A percentile compares a stretch with the other conserved stretches of the same genome.
These are phyloP conservation scores for Kluyveromyces siamensis DNA, from an alignment of 805 yeast genomes.

Conservation along the genomic window DNA sequence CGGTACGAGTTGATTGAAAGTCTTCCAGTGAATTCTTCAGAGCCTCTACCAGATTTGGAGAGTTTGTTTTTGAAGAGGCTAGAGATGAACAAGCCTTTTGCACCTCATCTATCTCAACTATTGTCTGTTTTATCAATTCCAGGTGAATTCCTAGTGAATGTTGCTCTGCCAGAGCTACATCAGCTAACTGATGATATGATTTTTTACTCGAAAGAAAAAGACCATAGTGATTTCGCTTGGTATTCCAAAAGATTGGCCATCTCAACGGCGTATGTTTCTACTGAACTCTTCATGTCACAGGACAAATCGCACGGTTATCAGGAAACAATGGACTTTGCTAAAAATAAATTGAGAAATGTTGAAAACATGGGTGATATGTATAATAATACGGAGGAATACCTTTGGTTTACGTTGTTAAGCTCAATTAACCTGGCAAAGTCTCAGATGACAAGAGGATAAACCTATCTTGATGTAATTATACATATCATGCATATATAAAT, in stretches of 20 bases:
- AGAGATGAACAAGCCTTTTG: slow-evolving; percentile 34
- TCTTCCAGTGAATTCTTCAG: slow-evolving; percentile 23
- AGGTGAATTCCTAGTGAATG: slow-evolving; percentile 38
- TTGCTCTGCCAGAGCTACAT: slow-evolving; percentile 59
- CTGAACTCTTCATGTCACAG: slow-evolving; percentile 73
- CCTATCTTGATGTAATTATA: background rate
- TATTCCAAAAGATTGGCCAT: slow-evolving; percentile 75
- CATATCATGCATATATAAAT: background rate
- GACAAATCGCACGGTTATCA: slow-evolving; percentile 50
- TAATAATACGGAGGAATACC: slow-evolving; percentile 66
- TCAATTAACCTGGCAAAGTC: slow-evolving; percentile 58
- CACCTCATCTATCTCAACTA: slow-evolving; percentile 26
- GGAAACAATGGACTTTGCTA: slow-evolving; percentile 58
- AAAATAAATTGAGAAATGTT: slow-evolving; percentile 45
- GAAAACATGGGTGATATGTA: slow-evolving; percentile 51
- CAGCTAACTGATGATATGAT: slow-evolving; percentile 76
- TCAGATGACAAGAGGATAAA: slow-evolving; percentile 44
- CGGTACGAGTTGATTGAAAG: slow-evolving; percentile 34
- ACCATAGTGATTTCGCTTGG: slow-evolving; percentile 72
- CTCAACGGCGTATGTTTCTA: slow-evolving; percentile 58
- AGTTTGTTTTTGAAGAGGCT: slow-evolving; percentile 40
- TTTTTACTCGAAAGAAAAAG: slow-evolving; percentile 73
- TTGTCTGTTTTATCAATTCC: slow-evolving; percentile 61
- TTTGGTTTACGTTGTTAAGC: slow-evolving; percentile 56
- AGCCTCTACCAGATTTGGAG: slow-evolving; percentile 29